These are phyloP conservation scores for Amyloporia xantha DNA, from an alignment of 768 basidiomycete genomes.

Conservation along the genomic window DNA sequence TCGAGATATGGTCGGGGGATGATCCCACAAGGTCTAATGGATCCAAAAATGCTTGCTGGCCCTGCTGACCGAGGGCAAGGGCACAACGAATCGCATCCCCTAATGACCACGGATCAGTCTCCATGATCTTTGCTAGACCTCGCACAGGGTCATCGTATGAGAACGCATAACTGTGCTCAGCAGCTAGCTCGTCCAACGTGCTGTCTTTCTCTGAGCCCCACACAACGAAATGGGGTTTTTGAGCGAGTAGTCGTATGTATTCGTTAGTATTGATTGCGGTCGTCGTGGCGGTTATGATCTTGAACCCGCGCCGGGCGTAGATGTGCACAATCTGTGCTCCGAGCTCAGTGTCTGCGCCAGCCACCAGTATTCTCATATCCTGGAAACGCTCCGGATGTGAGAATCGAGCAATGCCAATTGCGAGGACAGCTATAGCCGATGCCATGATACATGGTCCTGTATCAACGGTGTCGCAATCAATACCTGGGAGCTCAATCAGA, in stretches of 20 bases:
- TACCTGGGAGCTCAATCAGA: not conserved
- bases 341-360: conserved; percentile 1
- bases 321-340: not conserved
- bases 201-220: conserved; percentile 3
- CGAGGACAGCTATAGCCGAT: not conserved
- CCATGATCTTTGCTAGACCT: conserved; percentile 3
- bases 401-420: not conserved
- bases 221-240: conserved; percentile 7
- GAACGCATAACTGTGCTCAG: conserved; percentile 4
- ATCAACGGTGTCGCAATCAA: not conserved
- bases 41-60: too few species aligned
- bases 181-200: not conserved
- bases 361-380: conserved; percentile 4
- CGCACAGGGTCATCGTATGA: conserved; percentile 9
- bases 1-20: too few species aligned
- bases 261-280: too few species aligned
- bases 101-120: conserved; percentile 8
- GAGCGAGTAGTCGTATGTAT: too few species aligned
- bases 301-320: not conserved
- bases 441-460: not conserved
- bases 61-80: too few species aligned
- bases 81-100: conserved; percentile 17
- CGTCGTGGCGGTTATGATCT: not conserved
- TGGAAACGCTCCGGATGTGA: not conserved
- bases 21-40: too few species aligned